Evolutionary conservation across 208 protist genomes (phyloP), one percentile per base, ranked within the genome.

Genomic region (Crithidia fasciculata): DNA sequence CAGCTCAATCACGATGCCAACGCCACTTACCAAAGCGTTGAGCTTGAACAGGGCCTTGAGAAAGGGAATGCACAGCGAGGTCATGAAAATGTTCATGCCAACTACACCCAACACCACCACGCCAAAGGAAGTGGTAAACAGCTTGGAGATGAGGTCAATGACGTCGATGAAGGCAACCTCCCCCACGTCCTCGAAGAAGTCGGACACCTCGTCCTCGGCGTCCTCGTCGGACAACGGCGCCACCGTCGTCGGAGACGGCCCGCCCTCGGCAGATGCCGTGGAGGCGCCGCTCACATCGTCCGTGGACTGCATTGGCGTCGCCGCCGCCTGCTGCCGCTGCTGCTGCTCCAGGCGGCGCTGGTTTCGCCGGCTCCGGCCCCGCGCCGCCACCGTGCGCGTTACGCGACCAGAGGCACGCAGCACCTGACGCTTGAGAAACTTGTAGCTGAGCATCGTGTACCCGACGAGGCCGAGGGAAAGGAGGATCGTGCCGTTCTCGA

Each of bases 111-210:
- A 47, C 62, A 93, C 86, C 18, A 93, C 88, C 7, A 85, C 87
- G 8, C 91, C 91, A 80, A 96, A 93, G 2, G 88, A 92, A 3
- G 88, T 94, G 12, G 91, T 93, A 65, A 93, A 87, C 3, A 96
- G 63, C 53, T 87, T 86, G 13, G 75, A 87, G 41, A 96, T 70
- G 45, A 93, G 71, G 13, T 90, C 87, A 58, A 96, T 91, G 37
- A 96, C 52, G 75, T 96, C 91, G 18, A 92, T 74, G 40, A 83
- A 73, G 19, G 66, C 65, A n/a, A 76, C 76, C 68, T 82, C 78
- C 47, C 72, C 64, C 0, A 83, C 71, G 19, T 76, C 69, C n/a
- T 81, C 64, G 10, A 69, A 60, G 28, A 57, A 53, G 8, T 68
- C 54, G 3, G 56, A n/a, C 0, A 52, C 52, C 15, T 74, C 71